A percentile compares a stretch with the other conserved stretches of the same genome.
phyloP scores from a whole-genome alignment of 192 early-diverging fungal genomes.

The Nowakowskiella sp. region DNA sequence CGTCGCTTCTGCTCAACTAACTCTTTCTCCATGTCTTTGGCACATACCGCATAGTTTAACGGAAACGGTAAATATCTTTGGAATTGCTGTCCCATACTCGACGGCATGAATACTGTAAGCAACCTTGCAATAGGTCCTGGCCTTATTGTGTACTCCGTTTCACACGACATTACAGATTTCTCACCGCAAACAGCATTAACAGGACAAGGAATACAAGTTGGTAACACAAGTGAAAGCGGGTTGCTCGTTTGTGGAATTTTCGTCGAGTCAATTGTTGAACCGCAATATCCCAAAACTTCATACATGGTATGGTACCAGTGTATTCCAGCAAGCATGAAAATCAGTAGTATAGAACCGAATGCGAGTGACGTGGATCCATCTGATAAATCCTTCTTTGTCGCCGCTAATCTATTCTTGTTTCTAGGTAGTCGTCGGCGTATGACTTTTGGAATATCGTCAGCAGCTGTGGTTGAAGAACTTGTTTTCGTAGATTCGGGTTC shows the following conservation, averaged over 20 bases:
- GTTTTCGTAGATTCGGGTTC: no score
- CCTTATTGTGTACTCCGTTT: no score
- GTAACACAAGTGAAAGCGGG: slow-evolving; percentile 8
- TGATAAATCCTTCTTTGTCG: no score
- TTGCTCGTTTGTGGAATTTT: slow-evolving; percentile 3
- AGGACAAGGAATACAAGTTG: slow-evolving; percentile 32
- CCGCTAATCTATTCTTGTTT: no score
- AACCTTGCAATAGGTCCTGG: no score
- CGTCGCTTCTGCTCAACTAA: slow-evolving; percentile 17
- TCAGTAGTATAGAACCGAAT: no score
- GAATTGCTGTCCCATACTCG: slow-evolving; percentile 3
- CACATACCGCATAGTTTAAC: slow-evolving; percentile 25
- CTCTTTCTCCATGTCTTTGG: slow-evolving; percentile 19
- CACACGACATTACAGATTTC: slow-evolving; percentile 28
- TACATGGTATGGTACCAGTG: background rate
- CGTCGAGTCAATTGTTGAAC: slow-evolving; percentile 11
- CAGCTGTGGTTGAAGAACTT: no score
- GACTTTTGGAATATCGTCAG: no score
- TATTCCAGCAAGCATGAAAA: slow-evolving; percentile 7
- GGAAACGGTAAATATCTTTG: slow-evolving; percentile 20
- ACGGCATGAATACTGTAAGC: slow-evolving; percentile 20
- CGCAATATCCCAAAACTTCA: slow-evolving; percentile 5
- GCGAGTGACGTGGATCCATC: no score
- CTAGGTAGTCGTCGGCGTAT: no score
- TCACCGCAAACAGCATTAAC: slow-evolving; percentile 24